These are phyloP conservation scores for Leccinum griseonigrum DNA, from an alignment of 1,284 basidiomycete species.

Conservation along the genomic window DNA sequence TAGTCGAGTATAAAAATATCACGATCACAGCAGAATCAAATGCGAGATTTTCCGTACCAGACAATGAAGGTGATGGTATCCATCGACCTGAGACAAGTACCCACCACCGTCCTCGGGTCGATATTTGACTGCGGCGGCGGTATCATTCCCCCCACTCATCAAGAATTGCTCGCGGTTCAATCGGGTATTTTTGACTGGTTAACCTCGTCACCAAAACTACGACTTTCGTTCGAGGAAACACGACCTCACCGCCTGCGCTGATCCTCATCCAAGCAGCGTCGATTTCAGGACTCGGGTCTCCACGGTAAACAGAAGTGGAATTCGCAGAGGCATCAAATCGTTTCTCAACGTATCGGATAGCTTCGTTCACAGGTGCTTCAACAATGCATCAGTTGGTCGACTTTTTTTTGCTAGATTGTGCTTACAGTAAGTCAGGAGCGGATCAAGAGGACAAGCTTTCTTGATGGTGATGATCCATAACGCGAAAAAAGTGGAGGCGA, in stretches of 20 bases:
- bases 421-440: slow-evolving; percentile 2
- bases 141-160: background rate
- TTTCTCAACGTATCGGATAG: background rate
- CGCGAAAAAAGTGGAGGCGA: background rate
- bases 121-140: background rate
- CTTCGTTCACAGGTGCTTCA: slow-evolving; percentile 2
- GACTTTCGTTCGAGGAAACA: too few species aligned
- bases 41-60: background rate
- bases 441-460: background rate
- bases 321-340: background rate
- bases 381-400: background rate
- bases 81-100: slow-evolving; percentile 4
- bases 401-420: background rate
- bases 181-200: background rate
- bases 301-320: background rate
- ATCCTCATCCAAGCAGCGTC: background rate
- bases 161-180: slow-evolving; percentile 4
- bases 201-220: background rate
- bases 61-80: slow-evolving; percentile 4
- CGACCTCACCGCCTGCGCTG: background rate
- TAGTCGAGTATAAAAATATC: background rate
- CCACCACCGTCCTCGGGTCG: slow-evolving; percentile 3
- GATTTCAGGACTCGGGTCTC: background rate
- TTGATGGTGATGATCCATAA: background rate
- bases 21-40: background rate